Evolutionary conservation across 2,329 filamentous ascomycete genomes (phyloP).

Genomic region (Aspergillus proliferans): DNA sequence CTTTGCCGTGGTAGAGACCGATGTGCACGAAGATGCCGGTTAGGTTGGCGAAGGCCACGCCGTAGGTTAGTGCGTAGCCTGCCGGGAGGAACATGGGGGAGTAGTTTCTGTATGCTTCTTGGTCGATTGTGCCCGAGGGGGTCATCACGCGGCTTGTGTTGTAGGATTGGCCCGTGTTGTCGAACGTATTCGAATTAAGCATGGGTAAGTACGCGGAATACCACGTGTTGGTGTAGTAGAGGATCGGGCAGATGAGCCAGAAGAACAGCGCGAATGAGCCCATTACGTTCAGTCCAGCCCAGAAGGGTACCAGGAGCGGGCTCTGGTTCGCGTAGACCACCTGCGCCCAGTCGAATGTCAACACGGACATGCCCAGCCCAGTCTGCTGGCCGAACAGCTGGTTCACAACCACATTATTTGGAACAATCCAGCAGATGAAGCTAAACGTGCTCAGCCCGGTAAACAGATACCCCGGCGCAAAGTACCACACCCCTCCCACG

Average conservation of each 20-base stretch:
- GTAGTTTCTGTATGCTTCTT: constrained; percentile 56
- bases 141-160: constrained; percentile 57
- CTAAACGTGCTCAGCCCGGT: constrained; percentile 65
- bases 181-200: constrained; percentile 55
- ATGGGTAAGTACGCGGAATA: constrained; percentile 57
- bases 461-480: constrained; percentile 58
- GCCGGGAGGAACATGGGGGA: constrained; percentile 60
- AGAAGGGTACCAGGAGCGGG: constrained; percentile 60
- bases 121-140: constrained; percentile 50
- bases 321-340: constrained; percentile 63
- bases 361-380: constrained; percentile 60
- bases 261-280: constrained; percentile 39
- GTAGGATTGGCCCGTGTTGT: constrained; percentile 57
- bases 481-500: constrained; percentile 30
- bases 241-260: constrained; percentile 38
- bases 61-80: constrained; percentile 52
- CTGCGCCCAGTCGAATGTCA: constrained; percentile 72
- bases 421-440: constrained; percentile 65
- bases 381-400: constrained; percentile 65
- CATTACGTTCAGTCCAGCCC: constrained; percentile 38
- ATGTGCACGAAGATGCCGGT: constrained; percentile 47
- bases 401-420: constrained; percentile 62
- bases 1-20: constrained; percentile 32
- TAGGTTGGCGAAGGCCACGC: constrained; percentile 62
- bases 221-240: constrained; percentile 52